Evolutionary conservation across 2,329 filamentous ascomycete genomes (phyloP).

Genomic region (Penicillium occitanis): DNA sequence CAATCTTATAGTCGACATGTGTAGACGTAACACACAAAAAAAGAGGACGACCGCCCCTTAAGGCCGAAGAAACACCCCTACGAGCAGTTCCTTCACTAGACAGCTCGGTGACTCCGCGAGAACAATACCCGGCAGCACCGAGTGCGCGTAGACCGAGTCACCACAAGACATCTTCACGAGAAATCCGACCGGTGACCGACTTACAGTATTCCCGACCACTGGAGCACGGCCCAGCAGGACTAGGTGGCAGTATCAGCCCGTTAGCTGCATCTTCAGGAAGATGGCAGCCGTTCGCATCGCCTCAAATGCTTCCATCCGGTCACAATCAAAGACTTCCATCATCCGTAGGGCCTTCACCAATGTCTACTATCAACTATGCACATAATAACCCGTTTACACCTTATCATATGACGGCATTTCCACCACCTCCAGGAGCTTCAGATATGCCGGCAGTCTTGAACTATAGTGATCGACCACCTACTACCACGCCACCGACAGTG

Average conservation of each 20-base stretch:
- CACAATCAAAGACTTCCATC: slow-evolving; percentile 35
- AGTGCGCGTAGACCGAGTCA: slow-evolving; percentile 32
- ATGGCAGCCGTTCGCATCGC: slow-evolving; percentile 35
- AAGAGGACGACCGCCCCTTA: slow-evolving; percentile 45
- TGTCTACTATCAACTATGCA: slow-evolving; percentile 20
- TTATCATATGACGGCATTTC: slow-evolving; percentile 24
- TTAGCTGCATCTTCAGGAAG: slow-evolving; percentile 31
- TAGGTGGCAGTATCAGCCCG: slow-evolving; percentile 26
- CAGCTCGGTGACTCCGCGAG: slow-evolving; percentile 28
- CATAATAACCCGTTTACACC: slow-evolving; percentile 14
- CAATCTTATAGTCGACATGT: slow-evolving; percentile 38
- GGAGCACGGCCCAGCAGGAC: slow-evolving; percentile 22
- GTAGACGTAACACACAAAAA: slow-evolving; percentile 51
- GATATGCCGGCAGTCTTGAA: slow-evolving; percentile 30
- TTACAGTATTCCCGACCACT: slow-evolving; percentile 30
- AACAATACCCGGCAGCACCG: slow-evolving; percentile 27
- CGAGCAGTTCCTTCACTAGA: slow-evolving; percentile 34
- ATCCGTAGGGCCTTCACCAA: slow-evolving; percentile 33
- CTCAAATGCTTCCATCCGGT: slow-evolving; percentile 29
- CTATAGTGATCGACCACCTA: slow-evolving; percentile 30
- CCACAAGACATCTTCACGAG: slow-evolving; percentile 38
- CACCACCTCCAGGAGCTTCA: slow-evolving; percentile 29
- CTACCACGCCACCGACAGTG: slow-evolving; percentile 29
- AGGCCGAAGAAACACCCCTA: slow-evolving; percentile 43
- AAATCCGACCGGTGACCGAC: slow-evolving; percentile 41